Base-by-base conservation (phyloP, 2,329 filamentous ascomycete genomes). In the Diaporthe sp. region DNA sequence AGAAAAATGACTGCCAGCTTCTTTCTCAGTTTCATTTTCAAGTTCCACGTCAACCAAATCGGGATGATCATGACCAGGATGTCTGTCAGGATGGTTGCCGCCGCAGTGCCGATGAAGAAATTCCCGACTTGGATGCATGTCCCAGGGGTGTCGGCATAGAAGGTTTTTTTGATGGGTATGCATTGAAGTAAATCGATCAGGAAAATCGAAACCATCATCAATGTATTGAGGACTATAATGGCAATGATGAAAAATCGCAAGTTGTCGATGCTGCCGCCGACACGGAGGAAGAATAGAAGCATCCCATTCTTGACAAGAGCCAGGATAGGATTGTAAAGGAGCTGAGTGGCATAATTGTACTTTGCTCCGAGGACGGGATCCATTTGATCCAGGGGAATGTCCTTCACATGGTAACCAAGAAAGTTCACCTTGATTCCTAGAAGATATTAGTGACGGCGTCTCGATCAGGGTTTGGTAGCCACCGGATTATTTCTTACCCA, bases 311-410 rank as follows among this genome's bases (percentile, higher is more conserved):
- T 87, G 73, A 87, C 83, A 13, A 87, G 80, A 5, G 85, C 84
- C 2, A 87, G 77, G 58, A 87, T 84, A 0, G 86, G 86, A 69
- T 86, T 87, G 79, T 87, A 87, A 2, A 85, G 78, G 12, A 86
- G 78, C 57, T 86, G 82, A 47, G 83, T 82, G 25, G 83, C 77
- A 55, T 82, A 86, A 77, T 82, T 83, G 81, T 76, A 79, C 58
- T 72, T 72, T 13, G 70, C 70, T 0, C 78, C 77, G 0, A 75
- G 57, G 42, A 77, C 77, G 12, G 76, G 73, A 66, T 77, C 74
- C 19, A 25, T n/a, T 30, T 75, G 68, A 57, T 76, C 75, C 30
- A 54, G 12, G 0, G 78, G 78, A 19, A 80, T 74, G 22, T 78
- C 77, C 13, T 71, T 74, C 6, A 13, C 7, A 57, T 74, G 72